Evolutionary conservation across 352 stramenopile genomes (phyloP), one percentile per base, ranked within the genome.

Genomic region (Halophytophthora batemanensis): DNA sequence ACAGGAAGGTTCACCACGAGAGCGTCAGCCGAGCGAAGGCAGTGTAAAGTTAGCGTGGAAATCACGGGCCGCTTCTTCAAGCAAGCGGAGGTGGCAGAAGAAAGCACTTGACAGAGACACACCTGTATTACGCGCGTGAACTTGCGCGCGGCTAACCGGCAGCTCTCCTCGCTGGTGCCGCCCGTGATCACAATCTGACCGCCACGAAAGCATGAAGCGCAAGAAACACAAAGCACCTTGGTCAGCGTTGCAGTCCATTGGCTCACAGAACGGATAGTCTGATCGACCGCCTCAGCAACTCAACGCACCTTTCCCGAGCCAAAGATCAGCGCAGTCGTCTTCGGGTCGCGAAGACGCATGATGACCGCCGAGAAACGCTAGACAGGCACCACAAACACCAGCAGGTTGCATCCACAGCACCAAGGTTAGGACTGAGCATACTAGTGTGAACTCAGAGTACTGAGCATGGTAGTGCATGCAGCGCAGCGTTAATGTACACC

Each of bases 301-400:
- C 4, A 35, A 1, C 44, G 35, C 17, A 97, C 80, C 66, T 97
- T 98, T 41, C 97, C 97, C 21, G 93, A 98, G 13, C 82, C 72
- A 66, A 99, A 99, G 41, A 99, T 98, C 45, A 99, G 72, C 31
- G 96, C 96, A 1, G 97, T 99, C 13, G 93, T 97, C 59, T 98
- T 96, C 1, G 97, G 97, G 56, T 99, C 95, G 15, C 95, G 83
- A 33, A 99, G 71, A 2, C 94, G 73, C 78, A 96, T 96, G 53
- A 99, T 98, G 28, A 98, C 94, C 7, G 96, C 97, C 1, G 91
- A 94, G 63, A 99, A 99, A 21, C 96, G 80, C 80, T 95, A 43
- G 8, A 53, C 33, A 10, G 8, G 25, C 17, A 15, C 23, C 3
- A 45, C 38, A 13, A 42, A 41, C 13, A 18, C 28, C 22, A 41